phyloP scores from a whole-genome alignment of 2,329 filamentous ascomycete genomes.

The Aspergillus udagawae region DNA sequence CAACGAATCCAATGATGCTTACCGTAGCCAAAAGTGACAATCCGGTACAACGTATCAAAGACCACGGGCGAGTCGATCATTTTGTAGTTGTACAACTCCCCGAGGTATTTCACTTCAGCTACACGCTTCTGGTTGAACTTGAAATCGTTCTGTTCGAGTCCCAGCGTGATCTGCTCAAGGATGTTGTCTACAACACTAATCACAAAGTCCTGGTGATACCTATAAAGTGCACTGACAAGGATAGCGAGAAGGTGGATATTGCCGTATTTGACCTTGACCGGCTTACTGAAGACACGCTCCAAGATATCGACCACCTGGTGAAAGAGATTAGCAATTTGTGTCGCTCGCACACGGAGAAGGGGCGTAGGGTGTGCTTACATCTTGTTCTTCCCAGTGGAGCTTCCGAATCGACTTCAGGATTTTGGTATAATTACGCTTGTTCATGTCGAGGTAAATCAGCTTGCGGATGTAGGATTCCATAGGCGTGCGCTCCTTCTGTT shows the following conservation, averaged over 20 bases:
- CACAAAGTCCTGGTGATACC: slow-evolving; percentile 88
- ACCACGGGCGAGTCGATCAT: slow-evolving; percentile 94
- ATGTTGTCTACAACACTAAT: slow-evolving; percentile 89
- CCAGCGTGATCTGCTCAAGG: slow-evolving; percentile 80
- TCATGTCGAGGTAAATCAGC: slow-evolving; percentile 88
- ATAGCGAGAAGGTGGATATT: slow-evolving; percentile 93
- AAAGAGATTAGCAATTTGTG: not conserved
- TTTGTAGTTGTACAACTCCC: slow-evolving; percentile 95
- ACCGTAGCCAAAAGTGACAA: slow-evolving; percentile 88
- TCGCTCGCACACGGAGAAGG: not conserved
- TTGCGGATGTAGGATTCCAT: slow-evolving; percentile 91
- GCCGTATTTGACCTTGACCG: slow-evolving; percentile 94
- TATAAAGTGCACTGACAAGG: slow-evolving; percentile 79
- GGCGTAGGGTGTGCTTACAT: slow-evolving; percentile 48
- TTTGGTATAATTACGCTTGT: slow-evolving; percentile 88
- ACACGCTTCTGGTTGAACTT: slow-evolving; percentile 93
- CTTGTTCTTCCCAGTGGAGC: slow-evolving; percentile 93
- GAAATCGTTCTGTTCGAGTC: slow-evolving; percentile 94
- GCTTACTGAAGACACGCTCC: slow-evolving; percentile 91
- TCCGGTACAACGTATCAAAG: slow-evolving; percentile 91
- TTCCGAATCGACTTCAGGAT: slow-evolving; percentile 91
- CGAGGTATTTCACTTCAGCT: slow-evolving; percentile 92
- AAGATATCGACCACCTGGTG: slow-evolving; percentile 66
- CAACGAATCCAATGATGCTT: slow-evolving; percentile 19
- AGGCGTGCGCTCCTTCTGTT: slow-evolving; percentile 92